These are phyloP conservation scores for Alternaria brassicicola DNA, from an alignment of 2,329 filamentous ascomycete species.

Conservation along the genomic window DNA sequence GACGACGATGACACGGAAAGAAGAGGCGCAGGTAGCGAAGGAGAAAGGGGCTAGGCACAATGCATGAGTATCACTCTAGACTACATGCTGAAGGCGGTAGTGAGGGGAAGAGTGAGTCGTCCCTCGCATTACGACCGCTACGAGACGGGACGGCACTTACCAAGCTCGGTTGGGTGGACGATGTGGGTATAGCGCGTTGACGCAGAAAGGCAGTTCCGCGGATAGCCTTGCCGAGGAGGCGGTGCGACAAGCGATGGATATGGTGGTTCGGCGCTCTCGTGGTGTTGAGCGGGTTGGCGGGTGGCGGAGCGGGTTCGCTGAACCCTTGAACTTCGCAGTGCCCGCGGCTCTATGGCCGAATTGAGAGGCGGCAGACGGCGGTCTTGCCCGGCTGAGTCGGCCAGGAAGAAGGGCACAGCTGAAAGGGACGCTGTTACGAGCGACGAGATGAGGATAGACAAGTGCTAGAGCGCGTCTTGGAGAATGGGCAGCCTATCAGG, in stretches of 20 bases:
- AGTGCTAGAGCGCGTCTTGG: constrained; percentile 11
- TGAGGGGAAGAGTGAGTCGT: not conserved
- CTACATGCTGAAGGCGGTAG: constrained; percentile 9
- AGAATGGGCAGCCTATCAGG: constrained; percentile 23
- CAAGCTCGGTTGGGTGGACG: constrained; percentile 21
- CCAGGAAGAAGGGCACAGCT: not conserved
- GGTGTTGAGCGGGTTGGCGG: constrained; percentile 25
- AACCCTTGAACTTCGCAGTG: not conserved
- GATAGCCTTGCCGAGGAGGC: constrained; percentile 3
- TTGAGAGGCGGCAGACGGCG: not conserved
- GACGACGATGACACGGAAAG: not conserved
- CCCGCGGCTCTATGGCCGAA: constrained; percentile 5
- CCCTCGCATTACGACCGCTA: not conserved
- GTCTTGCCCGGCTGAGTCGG: constrained; percentile 3
- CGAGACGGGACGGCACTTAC: constrained; percentile 25
- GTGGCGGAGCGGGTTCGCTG: not conserved
- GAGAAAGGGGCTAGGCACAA: not conserved
- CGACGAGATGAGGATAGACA: constrained; percentile 4
- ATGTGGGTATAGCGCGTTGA: constrained; percentile 26
- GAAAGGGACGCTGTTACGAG: not conserved
- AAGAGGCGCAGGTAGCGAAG: not conserved
- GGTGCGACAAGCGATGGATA: constrained; percentile 6
- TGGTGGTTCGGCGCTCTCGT: constrained; percentile 14
- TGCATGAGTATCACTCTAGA: not conserved
- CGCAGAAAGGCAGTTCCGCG: constrained; percentile 8